Percentiles rank a stretch among this genome's conserved stretches.
phyloP scores from a whole-genome alignment of 768 basidiomycete species.

The Leccinum incarnatum region DNA sequence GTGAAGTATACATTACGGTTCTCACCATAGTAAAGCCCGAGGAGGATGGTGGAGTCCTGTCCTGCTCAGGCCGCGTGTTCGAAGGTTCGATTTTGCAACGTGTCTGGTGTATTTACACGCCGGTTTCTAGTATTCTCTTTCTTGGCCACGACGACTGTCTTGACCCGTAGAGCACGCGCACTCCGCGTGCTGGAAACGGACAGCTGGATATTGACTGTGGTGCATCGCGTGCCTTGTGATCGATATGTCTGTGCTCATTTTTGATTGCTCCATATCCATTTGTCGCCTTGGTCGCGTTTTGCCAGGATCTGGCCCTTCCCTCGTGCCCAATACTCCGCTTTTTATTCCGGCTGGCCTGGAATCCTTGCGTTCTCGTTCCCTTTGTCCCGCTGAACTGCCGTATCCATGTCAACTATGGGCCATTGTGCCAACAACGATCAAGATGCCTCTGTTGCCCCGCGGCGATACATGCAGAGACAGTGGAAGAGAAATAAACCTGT shows the following conservation, averaged over 20 bases:
- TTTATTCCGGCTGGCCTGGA: conserved; percentile 20
- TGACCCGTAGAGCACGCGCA: conserved; percentile 23
- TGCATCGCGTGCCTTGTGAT: conserved; percentile 19
- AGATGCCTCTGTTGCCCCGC: conserved; percentile 25
- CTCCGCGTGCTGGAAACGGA: conserved; percentile 23
- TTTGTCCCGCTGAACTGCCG: conserved; percentile 1
- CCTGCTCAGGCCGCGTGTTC: conserved; percentile 16
- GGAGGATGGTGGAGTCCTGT: not conserved
- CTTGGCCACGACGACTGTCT: conserved; percentile 6
- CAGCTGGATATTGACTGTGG: conserved; percentile 7
- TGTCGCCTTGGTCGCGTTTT: conserved; percentile 25
- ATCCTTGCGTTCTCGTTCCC: conserved; percentile 3
- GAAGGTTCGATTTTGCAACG: conserved; percentile 24
- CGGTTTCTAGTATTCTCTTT: conserved; percentile 6
- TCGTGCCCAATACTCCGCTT: conserved; percentile 27
- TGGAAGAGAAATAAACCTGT: conserved; percentile 45
- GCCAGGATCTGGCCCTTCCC: conserved; percentile 25
- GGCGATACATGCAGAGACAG: conserved; percentile 38
- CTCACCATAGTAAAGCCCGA: conserved; percentile 4
- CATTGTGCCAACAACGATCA: conserved; percentile 9
- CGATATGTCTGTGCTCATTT: conserved; percentile 15
- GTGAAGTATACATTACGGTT: not conserved
- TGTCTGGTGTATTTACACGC: conserved; percentile 14
- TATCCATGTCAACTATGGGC: conserved; percentile 11
- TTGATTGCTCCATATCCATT: conserved; percentile 8